Conservation (phyloP, 78 protist species). For the Creolimax fragrantissima region DNA sequence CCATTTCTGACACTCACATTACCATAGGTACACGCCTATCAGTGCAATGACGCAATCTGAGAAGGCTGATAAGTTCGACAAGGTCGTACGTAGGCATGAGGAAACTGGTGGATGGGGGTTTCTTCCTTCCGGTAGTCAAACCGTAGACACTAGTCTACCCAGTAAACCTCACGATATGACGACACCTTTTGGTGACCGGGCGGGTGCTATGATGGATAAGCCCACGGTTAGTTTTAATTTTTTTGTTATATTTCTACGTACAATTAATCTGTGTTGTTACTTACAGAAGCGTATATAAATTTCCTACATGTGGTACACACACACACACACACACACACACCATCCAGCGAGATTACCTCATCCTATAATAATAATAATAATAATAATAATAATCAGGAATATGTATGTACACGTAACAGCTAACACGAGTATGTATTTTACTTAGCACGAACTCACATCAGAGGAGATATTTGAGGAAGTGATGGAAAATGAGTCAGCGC, state of each 20-base stretch:
- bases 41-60: too few relatives aligned
- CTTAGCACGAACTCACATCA: background rate
- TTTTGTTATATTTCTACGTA: background rate
- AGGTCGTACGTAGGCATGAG: too few relatives aligned
- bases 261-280: background rate
- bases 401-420: background rate
- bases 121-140: background rate
- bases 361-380: background rate
- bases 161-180: background rate
- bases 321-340: too few relatives aligned
- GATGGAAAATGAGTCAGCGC: background rate
- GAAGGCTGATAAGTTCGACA: too few relatives aligned
- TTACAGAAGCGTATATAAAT: background rate
- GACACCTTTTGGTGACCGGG: background rate
- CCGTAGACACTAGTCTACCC: background rate
- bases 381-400: background rate
- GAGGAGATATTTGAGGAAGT: background rate
- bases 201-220: background rate
- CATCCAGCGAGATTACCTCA: too few relatives aligned
- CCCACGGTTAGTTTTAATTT: background rate
- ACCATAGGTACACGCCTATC: too few relatives aligned
- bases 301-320: background rate
- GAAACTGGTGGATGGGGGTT: too few relatives aligned
- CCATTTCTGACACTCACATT: too few relatives aligned
- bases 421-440: background rate